phyloP scores from a whole-genome alignment of 2,329 filamentous ascomycete species.

The Talaromyces sp. region DNA sequence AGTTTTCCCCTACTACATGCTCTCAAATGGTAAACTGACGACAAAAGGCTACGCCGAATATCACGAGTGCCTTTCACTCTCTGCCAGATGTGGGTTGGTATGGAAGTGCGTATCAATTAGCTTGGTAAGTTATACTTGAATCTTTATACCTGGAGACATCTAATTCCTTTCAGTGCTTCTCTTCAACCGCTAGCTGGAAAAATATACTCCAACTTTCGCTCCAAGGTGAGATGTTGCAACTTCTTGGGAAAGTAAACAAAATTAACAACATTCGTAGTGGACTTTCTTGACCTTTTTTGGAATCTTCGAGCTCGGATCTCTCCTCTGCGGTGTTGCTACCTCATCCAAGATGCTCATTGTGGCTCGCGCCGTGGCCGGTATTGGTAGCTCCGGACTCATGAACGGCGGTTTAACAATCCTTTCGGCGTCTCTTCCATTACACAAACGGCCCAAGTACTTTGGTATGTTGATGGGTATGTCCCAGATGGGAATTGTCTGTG shows the following conservation, averaged over 20 bases:
- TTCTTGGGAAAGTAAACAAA: background rate
- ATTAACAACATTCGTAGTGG: background rate
- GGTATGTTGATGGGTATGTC: slow-evolving; percentile 9
- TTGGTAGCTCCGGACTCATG: slow-evolving; percentile 25
- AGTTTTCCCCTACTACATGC: background rate
- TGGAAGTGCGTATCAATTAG: slow-evolving; percentile 28
- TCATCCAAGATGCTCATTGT: slow-evolving; percentile 29
- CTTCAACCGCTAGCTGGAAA: slow-evolving; percentile 48
- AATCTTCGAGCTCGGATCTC: slow-evolving; percentile 34
- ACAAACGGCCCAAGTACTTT: slow-evolving; percentile 11
- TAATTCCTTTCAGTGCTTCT: slow-evolving; percentile 18
- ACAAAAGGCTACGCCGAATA: slow-evolving; percentile 40
- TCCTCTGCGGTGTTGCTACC: slow-evolving; percentile 27
- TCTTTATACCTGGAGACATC: slow-evolving; percentile 1
- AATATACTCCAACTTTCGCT: slow-evolving; percentile 11
- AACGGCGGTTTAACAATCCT: slow-evolving; percentile 17
- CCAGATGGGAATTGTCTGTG: slow-evolving; percentile 21
- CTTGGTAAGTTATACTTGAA: slow-evolving; percentile 16
- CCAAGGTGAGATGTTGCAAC: slow-evolving; percentile 25
- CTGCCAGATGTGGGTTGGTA: slow-evolving; percentile 23
- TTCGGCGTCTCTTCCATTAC: slow-evolving; percentile 7
- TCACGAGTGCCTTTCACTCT: slow-evolving; percentile 32
- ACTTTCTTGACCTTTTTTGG: slow-evolving; percentile 14
- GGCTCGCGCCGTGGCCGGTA: slow-evolving; percentile 30
- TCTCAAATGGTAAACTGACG: background rate